Conservation (phyloP, 1,139 yeast genomes). For the Yarrowia galli region DNA sequence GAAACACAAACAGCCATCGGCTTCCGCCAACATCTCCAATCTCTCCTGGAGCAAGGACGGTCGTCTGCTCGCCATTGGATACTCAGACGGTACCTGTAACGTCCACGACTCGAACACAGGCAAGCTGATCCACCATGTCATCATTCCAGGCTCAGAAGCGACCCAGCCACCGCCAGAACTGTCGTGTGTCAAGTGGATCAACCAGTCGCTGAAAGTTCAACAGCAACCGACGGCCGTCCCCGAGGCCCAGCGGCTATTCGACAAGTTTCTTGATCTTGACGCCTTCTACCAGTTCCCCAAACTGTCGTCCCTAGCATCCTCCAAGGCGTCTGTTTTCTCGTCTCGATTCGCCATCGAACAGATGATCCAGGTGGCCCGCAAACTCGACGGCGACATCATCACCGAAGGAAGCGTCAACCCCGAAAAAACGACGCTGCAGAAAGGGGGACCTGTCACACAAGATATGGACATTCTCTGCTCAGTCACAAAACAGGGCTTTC, state of each 20-base stretch:
- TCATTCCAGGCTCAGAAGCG: background rate
- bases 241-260: constrained; percentile 31
- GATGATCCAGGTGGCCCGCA: constrained; percentile 41
- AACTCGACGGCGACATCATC: constrained; percentile 28
- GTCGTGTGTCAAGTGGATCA: constrained; percentile 34
- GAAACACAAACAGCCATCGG: constrained; percentile 41
- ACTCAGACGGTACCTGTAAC: constrained; percentile 56
- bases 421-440: constrained; percentile 37
- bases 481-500: constrained; percentile 44
- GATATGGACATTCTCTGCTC: constrained; percentile 42
- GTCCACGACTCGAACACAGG: constrained; percentile 62
- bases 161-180: no score
- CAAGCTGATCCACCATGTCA: constrained; percentile 23
- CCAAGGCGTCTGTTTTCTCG: constrained; percentile 41
- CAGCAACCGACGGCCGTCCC: constrained; percentile 18
- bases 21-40: constrained; percentile 41
- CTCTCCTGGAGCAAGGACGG: constrained; percentile 55
- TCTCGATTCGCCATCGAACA: constrained; percentile 41
- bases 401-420: constrained; percentile 16
- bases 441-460: constrained; percentile 40
- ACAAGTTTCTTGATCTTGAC: constrained; percentile 43
- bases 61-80: constrained; percentile 56
- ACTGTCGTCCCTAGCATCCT: constrained; percentile 50
- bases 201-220: constrained; percentile 14
- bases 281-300: constrained; percentile 51